phyloP scores from a whole-genome alignment of 2,329 filamentous ascomycete species.

The Colletotrichum simmondsii region DNA sequence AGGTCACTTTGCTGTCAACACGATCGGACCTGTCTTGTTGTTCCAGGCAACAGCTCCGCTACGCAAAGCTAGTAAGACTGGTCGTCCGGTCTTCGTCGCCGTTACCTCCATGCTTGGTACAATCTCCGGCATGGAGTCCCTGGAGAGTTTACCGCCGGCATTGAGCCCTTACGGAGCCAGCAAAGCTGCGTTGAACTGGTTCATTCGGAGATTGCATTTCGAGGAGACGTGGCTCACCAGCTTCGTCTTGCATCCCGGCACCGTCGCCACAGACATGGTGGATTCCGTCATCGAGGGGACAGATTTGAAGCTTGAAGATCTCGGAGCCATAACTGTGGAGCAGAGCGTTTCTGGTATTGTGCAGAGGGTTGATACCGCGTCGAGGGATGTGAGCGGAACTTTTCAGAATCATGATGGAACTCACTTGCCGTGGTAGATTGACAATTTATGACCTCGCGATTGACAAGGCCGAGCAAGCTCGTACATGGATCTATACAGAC shows the following conservation, averaged over 20 bases:
- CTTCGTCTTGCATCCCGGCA: slow-evolving; percentile 26
- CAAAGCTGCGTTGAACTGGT: slow-evolving; percentile 35
- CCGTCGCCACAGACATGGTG: not conserved
- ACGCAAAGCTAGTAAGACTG: slow-evolving; percentile 32
- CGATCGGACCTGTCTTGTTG: slow-evolving; percentile 10
- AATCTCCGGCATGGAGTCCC: slow-evolving; percentile 16
- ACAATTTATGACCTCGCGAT: too few species aligned
- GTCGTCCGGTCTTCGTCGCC: slow-evolving; percentile 39
- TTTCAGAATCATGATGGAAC: not conserved
- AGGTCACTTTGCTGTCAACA: slow-evolving; percentile 52
- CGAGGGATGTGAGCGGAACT: not conserved
- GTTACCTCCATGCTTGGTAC: slow-evolving; percentile 39
- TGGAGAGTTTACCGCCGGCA: not conserved
- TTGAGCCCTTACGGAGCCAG: slow-evolving; percentile 35
- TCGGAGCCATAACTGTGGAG: slow-evolving; percentile 32
- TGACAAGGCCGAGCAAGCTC: too few species aligned
- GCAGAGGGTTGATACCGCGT: not conserved
- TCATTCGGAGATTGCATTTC: slow-evolving; percentile 35
- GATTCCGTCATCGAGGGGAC: not conserved
- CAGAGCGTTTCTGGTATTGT: slow-evolving; percentile 17
- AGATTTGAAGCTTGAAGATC: not conserved
- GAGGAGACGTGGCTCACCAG: slow-evolving; percentile 39
- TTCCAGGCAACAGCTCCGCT: slow-evolving; percentile 40
- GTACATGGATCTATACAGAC: not conserved
- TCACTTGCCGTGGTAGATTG: not conserved